Base-by-base conservation (phyloP, 1,139 yeast species). In the Blastobotrys capitulatus region DNA sequence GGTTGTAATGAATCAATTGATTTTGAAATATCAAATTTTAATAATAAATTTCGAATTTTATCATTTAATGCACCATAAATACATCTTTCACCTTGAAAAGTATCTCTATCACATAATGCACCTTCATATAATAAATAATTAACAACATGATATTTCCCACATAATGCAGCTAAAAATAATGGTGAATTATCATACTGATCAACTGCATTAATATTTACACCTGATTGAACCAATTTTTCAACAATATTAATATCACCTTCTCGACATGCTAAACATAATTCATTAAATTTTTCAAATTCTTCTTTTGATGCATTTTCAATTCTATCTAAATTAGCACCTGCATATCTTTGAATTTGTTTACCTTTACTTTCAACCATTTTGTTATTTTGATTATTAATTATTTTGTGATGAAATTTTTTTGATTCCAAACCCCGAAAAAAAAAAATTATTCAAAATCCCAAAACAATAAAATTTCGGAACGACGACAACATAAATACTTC, bases 101-200 rank as follows among this genome's bases (percentile, higher is more conserved):
- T 82, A 60, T 85, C 92, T 60, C 89, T 73, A 62, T 84, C 90
- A 64, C 90, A 83, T 1, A 80, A 74, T 0, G 94, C 89, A 7
- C 95, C 95, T 46, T 77, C 67, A 47, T 82, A 73, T 10, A 86
- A 68, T 29, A 86, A 67, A 47, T 82, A 65, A 51, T 71, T 73
- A 15, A 86, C 94, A 8, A 85, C 74, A 1, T 70, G 69, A 54
- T 73, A 75, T 63, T 85, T 92, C 0, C 95, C 95, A 67, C 94
- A 85, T 12, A 86, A 61, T 27, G 87, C 79, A 9, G 89, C 86
- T 29, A 85, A 66, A 53, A 82, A 82, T 54, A 86, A 70, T 0
- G 94, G 94, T 1, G 89, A 77, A 61, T 83, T 81, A 62, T 86
- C 86, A 76, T 83, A 85, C 55, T 78, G 79, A 60, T 86, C 94